These are phyloP conservation scores for Pleurotus tuber-regium DNA, from an alignment of 768 basidiomycete species.

Conservation along the genomic window DNA sequence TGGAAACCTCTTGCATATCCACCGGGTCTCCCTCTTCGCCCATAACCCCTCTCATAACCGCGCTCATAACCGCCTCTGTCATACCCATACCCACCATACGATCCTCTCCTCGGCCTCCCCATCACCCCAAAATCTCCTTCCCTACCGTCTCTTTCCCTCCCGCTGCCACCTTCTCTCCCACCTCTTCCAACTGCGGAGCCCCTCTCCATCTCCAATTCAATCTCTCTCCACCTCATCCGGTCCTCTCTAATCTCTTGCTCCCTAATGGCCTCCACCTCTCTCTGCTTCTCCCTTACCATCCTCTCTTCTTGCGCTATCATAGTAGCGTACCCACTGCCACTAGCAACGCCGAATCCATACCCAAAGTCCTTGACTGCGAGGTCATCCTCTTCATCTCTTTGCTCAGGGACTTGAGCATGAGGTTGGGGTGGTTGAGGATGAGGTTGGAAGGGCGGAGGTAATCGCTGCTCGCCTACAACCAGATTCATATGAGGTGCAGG, in stretches of 20 bases:
- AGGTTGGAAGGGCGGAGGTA: neutral
- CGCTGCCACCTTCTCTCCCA: slow-evolving; percentile 7
- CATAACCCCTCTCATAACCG: slow-evolving; percentile 30
- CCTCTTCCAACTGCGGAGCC: slow-evolving; percentile 7
- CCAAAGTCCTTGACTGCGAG: slow-evolving; percentile 63
- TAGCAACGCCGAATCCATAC: slow-evolving; percentile 55
- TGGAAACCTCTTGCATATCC: slow-evolving; percentile 36
- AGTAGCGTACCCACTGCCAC: slow-evolving; percentile 33
- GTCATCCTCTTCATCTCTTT: slow-evolving; percentile 32
- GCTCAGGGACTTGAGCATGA: too few relatives aligned
- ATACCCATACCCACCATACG: slow-evolving; percentile 29
- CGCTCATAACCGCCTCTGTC: too few relatives aligned
- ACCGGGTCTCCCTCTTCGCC: slow-evolving; percentile 22
- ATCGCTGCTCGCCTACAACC: neutral
- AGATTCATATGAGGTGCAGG: slow-evolving; percentile 2
- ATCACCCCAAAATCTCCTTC: slow-evolving; percentile 29
- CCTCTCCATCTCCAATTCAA: slow-evolving; percentile 9
- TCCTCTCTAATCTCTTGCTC: slow-evolving; percentile 15
- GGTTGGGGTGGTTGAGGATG: slow-evolving; percentile 4
- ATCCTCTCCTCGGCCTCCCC: slow-evolving; percentile 16
- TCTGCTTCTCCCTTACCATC: slow-evolving; percentile 14
- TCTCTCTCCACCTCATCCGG: slow-evolving; percentile 15
- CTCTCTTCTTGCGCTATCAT: slow-evolving; percentile 25
- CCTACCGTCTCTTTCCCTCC: slow-evolving; percentile 16
- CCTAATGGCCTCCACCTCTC: slow-evolving; percentile 17